Evolutionary conservation across 352 stramenopile genomes (phyloP).

Genomic region (Sclerospora graminicola): DNA sequence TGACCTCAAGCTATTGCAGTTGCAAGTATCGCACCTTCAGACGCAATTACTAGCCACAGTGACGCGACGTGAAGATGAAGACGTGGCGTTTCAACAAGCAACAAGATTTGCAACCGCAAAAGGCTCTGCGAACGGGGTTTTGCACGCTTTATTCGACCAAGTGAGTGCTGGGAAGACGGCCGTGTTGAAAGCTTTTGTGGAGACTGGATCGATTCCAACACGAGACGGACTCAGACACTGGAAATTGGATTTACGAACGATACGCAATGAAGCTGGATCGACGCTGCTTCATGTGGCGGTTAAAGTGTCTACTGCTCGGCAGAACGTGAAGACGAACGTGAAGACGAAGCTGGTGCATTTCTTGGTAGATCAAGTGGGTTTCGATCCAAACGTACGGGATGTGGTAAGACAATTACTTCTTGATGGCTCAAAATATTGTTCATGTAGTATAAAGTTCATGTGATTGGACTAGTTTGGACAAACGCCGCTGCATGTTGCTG

Average conservation of each 20-base stretch:
- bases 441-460: too few relatives aligned
- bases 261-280: constrained; percentile 57
- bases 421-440: too few relatives aligned
- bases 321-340: constrained; percentile 50
- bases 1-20: constrained; percentile 25
- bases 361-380: constrained; percentile 53
- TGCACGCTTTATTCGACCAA: constrained; percentile 73
- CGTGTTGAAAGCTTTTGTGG: constrained; percentile 43
- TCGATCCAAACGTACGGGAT: constrained; percentile 61
- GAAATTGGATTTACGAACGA: constrained; percentile 37
- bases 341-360: constrained; percentile 66
- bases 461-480: constrained; percentile 39
- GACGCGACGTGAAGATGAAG: constrained; percentile 47
- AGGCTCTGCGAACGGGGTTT: constrained; percentile 56
- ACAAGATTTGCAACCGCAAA: constrained; percentile 57
- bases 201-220: constrained; percentile 68
- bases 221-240: constrained; percentile 69
- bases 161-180: constrained; percentile 42
- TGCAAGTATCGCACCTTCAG: constrained; percentile 42
- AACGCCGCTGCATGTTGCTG: constrained; percentile 60
- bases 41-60: constrained; percentile 33
- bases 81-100: constrained; percentile 45
- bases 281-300: constrained; percentile 62
- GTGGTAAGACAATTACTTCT: constrained; percentile 25
- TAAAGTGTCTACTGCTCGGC: constrained; percentile 48